Base-by-base conservation (phyloP, 768 basidiomycete genomes). In the Russula olivacea region DNA sequence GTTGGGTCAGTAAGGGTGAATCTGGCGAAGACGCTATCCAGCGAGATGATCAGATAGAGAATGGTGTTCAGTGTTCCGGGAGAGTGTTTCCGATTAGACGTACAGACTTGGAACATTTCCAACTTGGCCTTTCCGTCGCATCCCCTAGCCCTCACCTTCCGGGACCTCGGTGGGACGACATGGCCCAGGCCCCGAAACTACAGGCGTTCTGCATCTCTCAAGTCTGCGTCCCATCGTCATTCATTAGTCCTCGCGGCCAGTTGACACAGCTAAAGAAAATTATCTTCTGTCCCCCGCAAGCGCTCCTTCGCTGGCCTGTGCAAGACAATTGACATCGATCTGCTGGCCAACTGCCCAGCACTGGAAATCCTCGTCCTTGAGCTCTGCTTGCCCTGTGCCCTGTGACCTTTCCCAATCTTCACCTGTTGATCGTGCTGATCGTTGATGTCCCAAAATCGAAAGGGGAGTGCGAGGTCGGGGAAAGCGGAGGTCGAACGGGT, bases 311-410 rank as follows among this genome's bases (percentile, higher is more conserved):
- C 4, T 11, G 14, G 57, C 9, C 9, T 5, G 11, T n/a, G 54
- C 19, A 15, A n/a, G 48, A 0, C 36, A 53, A n/a, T 43, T 63
- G n/a, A n/a, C 3, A 47, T 63, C 8, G 51, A 47, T 21, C 36
- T 63, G 25, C 41, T 63, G 11, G 2, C 8, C 34, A 40, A 54
- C 51, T 48, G 43, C 28, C 51, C 62, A 8, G 36, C 12, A 19
- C 48, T 63, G 56, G 45, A 63, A 34, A 23, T 17, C 7, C 57
- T 58, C 41, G 45, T 25, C 17, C 52, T 63, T 7, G 52, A 55
- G 6, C 34, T 2, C 28, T 63, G 62, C 47, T 48, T 63, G 38
- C 56, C 56, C 23, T n/a, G n/a, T n/a, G n/a, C n/a, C n/a, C n/a
- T 1, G 25, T 21, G 14, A 15, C 7, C 57, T 32, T 48, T 17